Percentiles rank a stretch among this genome's conserved stretches.
Conservation (phyloP, 2,329 filamentous ascomycete genomes). For the Monilinia vaccinii-corymbosi region DNA sequence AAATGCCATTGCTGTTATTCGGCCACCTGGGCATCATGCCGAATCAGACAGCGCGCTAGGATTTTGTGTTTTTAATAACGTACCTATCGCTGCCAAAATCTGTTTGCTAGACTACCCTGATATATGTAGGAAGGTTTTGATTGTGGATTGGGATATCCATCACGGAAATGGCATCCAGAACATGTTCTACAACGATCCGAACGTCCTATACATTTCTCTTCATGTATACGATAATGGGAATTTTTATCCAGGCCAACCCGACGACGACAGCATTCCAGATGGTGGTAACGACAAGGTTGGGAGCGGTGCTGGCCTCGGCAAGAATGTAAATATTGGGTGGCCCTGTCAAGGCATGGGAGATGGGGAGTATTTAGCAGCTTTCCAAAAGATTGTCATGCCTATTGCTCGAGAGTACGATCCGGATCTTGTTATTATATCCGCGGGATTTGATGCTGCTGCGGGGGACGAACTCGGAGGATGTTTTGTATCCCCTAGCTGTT, state of each 20-base stretch:
- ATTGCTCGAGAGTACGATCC: conserved; percentile 90
- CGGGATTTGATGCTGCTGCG: conserved; percentile 90
- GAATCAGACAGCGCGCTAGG: conserved; percentile 81
- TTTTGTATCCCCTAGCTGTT: conserved; percentile 82
- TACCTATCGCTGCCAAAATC: conserved; percentile 81
- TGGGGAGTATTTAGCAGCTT: conserved; percentile 92
- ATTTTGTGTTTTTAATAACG: conserved; percentile 97
- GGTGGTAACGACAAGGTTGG: conserved; percentile 54
- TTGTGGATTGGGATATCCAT: conserved; percentile 83
- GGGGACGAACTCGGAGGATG: conserved; percentile 90
- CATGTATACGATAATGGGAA: conserved; percentile 77
- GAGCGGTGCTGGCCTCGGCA: conserved; percentile 44
- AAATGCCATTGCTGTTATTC: conserved; percentile 91
- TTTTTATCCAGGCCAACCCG: conserved; percentile 72
- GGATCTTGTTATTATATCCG: conserved; percentile 89
- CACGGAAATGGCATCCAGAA: conserved; percentile 91
- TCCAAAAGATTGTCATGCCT: conserved; percentile 93
- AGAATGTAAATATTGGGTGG: conserved; percentile 61
- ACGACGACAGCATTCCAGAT: conserved; percentile 51
- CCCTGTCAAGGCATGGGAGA: conserved; percentile 77
- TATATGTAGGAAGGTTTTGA: conserved; percentile 76
- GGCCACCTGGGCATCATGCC: conserved; percentile 91
- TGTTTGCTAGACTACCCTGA: conserved; percentile 77
- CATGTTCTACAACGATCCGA: conserved; percentile 90
- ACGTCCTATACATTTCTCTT: conserved; percentile 89